Evolutionary conservation across 768 basidiomycete genomes (phyloP).

Genomic region (Fistulinella prunicolor): DNA sequence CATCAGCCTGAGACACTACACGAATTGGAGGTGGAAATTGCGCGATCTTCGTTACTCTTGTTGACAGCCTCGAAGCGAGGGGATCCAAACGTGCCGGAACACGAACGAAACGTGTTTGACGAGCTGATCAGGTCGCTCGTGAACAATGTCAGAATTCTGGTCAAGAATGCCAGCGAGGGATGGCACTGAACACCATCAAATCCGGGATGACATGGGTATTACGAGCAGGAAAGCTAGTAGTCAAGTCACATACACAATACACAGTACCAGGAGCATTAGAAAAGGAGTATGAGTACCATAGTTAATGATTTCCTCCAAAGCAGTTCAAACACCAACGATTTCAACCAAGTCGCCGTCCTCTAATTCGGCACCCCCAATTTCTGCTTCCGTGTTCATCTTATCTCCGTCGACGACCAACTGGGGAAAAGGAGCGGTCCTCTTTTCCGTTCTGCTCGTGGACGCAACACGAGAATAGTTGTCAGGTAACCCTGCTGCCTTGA

Average conservation of each 20-base stretch:
- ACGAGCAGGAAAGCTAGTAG: constrained; percentile 1
- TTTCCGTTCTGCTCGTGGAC: constrained; percentile 36
- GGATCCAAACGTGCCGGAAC: constrained; percentile 55
- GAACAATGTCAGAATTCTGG: constrained; percentile 88
- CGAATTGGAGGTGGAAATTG: constrained; percentile 89
- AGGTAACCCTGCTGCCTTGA: constrained; percentile 63
- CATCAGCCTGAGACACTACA: constrained; percentile 61
- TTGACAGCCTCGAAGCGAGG: constrained; percentile 67
- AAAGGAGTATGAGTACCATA: constrained; percentile 5
- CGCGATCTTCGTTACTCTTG: constrained; percentile 67
- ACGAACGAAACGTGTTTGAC: constrained; percentile 76
- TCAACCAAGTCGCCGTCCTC: constrained; percentile 83
- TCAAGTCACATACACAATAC: constrained; percentile 2
- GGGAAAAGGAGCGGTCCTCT: constrained; percentile 21
- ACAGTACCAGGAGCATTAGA: constrained; percentile 12
- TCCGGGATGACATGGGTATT: neutral
- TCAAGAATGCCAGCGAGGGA: constrained; percentile 65
- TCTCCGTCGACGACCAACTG: constrained; percentile 68
- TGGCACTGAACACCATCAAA: constrained; percentile 33
- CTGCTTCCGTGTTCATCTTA: constrained; percentile 52
- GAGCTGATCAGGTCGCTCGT: constrained; percentile 90
- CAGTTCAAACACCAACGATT: constrained; percentile 52
- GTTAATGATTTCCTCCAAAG: neutral
- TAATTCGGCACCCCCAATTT: constrained; percentile 65
- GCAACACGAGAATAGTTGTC: constrained; percentile 45